These are phyloP conservation scores for Dactylella cylindrospora DNA, from an alignment of 2,329 filamentous ascomycete genomes.

Conservation along the genomic window DNA sequence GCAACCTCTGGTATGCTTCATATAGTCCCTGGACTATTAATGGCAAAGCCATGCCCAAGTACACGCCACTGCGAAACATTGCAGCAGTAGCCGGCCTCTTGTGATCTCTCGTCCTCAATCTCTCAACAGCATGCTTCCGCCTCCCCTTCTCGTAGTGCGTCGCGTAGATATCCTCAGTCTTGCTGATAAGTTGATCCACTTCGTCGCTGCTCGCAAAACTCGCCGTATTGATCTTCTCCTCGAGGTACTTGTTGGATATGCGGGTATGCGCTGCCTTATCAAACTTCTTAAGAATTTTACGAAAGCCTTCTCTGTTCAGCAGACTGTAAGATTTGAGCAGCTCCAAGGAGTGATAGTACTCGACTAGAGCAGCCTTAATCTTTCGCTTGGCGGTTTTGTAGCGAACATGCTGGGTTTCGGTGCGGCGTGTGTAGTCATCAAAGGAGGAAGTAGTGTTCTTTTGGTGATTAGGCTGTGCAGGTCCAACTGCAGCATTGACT, in stretches of 20 bases:
- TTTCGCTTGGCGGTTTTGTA: conserved; percentile 90
- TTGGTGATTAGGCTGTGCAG: conserved; percentile 53
- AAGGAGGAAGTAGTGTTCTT: conserved; percentile 48
- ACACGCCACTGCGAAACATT: conserved; percentile 64
- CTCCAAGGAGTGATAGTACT: conserved; percentile 90
- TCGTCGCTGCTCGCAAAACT: conserved; percentile 90
- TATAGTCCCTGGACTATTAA: conserved; percentile 64
- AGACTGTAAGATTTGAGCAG: conserved; percentile 87
- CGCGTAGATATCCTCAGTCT: conserved; percentile 87
- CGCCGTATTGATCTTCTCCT: conserved; percentile 83
- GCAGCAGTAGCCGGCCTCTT: conserved; percentile 61
- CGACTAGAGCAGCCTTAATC: conserved; percentile 84
- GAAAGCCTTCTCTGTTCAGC: conserved; percentile 87
- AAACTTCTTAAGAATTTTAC: conserved; percentile 98
- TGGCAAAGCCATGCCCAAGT: conserved; percentile 68
- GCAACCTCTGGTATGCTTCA: conserved; percentile 12
- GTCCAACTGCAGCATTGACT: conserved; percentile 42
- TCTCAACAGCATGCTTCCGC: conserved; percentile 84
- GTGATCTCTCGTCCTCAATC: conserved; percentile 69
- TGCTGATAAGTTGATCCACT: conserved; percentile 75
- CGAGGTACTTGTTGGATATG: conserved; percentile 78
- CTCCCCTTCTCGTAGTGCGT: conserved; percentile 93
- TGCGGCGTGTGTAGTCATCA: conserved; percentile 58
- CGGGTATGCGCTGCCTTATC: conserved; percentile 84
- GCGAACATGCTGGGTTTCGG: conserved; percentile 59